Base-by-base conservation (phyloP, 192 early-diverging fungal species). In the Irineochytrium annulatum region DNA sequence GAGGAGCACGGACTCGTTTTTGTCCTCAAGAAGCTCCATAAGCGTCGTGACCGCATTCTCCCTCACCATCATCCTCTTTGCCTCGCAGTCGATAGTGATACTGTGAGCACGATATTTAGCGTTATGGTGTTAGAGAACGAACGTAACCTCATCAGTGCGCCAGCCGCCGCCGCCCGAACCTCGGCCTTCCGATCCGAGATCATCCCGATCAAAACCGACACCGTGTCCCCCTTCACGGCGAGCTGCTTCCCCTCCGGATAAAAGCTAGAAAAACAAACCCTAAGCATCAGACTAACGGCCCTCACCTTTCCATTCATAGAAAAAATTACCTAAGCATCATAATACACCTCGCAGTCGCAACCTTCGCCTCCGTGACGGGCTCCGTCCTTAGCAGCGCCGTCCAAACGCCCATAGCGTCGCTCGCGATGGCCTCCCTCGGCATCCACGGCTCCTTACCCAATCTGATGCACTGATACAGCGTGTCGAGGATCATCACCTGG, bases 71-170 rank as follows among this genome's bases (percentile, higher is more conserved):
- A 74, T 41, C 0, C 74, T 67, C 52, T 82, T 82, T 11, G 77
- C 80, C 39, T 82, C 77, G 19, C 64, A 65, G 59, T 82, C 72
- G 30, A 82, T 79, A 39, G 76, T 79, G 34, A 82, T 79, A 48
- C 68, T 72, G 24, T 8, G 14, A 17, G 17, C 6, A 28, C 49
- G 6, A 5, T 13, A 13, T 22, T 5, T 6, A 62, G 22, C 64
- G 3, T 3, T 19, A 2, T 22, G 17, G 57, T 63, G 8, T 48
- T 13, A 28, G 2, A 28, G 11, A 49, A n/a, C 19, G 2, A 27
- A 44, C 5, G 16, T n/a, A 29, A 73, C 68, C 66, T 74, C 80
- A 82, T 82, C 1, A 82, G 54, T 1, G 77, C 77, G 11, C 77
- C 80, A 20, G 80, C 77, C 3, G 74, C 75, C 1, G 80, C 74